Percentiles rank a stretch among this genome's conserved stretches.
Conservation (phyloP, 768 basidiomycete species). For the Nidularia pulvinata region DNA sequence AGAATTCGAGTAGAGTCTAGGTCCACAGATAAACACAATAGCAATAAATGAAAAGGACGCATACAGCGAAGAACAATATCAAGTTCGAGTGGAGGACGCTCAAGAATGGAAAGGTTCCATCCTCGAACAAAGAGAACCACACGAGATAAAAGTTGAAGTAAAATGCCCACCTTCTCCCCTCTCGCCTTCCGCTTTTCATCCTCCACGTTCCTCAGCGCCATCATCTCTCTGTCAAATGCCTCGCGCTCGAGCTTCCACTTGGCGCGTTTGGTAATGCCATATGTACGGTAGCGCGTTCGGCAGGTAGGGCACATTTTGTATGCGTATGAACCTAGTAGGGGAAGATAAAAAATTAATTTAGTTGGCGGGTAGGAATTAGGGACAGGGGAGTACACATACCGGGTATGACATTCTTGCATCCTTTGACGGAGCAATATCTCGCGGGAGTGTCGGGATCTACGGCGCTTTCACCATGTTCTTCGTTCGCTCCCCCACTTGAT, state of each 20-base stretch:
- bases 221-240: conserved; percentile 37
- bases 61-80: background rate
- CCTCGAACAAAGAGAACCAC: background rate
- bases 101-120: too few relatives aligned
- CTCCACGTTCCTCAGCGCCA: conserved; percentile 30
- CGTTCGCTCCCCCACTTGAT: background rate
- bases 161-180: conserved; percentile 33
- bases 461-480: background rate
- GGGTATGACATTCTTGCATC: conserved; percentile 46
- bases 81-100: background rate
- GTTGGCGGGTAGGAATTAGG: conserved; percentile 12
- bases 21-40: background rate
- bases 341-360: background rate
- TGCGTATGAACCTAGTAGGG: conserved; percentile 19
- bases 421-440: conserved; percentile 53
- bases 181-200: conserved; percentile 27
- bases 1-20: too few relatives aligned
- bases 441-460: conserved; percentile 4
- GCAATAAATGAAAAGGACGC: background rate
- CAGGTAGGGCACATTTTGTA: conserved; percentile 48
- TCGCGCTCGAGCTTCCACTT: conserved; percentile 51
- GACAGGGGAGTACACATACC: conserved; percentile 23
- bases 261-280: conserved; percentile 53
- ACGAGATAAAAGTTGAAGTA: background rate
- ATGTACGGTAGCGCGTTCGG: conserved; percentile 45